Evolutionary conservation across 2,329 filamentous ascomycete genomes (phyloP), one percentile per base, ranked within the genome.

Genomic region (Fusarium sp.): DNA sequence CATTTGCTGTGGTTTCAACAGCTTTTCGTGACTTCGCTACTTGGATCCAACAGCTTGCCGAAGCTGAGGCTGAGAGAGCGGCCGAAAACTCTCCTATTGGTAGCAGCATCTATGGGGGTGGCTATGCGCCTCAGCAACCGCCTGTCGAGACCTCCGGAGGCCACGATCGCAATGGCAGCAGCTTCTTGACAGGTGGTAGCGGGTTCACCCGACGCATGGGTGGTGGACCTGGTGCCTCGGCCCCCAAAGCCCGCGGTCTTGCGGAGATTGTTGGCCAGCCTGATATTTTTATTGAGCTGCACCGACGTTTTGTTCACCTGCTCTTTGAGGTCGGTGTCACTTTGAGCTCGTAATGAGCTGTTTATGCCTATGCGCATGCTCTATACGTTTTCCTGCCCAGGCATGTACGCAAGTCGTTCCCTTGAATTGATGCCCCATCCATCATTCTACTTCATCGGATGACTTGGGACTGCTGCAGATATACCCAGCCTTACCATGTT

Each of bases 231-330:
- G 84, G 86, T 46, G 86, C 86, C 32, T 84, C 88, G 30, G 83
- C 85, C 24, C 82, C 86, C 44, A 88, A 86, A 70, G 84, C 88
- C 41, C 85, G 88, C 42, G 89, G 90, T 4, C 80, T 92, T 51
- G 88, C 90, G 1, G 90, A 92, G 78, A 81, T 92, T 42, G 87
- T 91, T 29, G 90, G 90, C 22, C 81, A 88, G 71, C 88, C 90
- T 7, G 89, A 91, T 75, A 90, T 92, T 74, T 92, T 92, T 71
- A 87, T 91, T 59, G 86, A 91, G 79, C 79, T 92, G 65, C 90
- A 92, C 77, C 81, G 84, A 41, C 84, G 85, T 67, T 92, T 92
- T 74, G 90, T 91, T 27, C 84, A 85, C 74, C 81, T 92, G 42
- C 79, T 91, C 55, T 82, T 90, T 18, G 87, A 91, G 76, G 81